These are phyloP conservation scores for Colletotrichum liriopes DNA, from an alignment of 2,329 filamentous ascomycete species.

Conservation along the genomic window DNA sequence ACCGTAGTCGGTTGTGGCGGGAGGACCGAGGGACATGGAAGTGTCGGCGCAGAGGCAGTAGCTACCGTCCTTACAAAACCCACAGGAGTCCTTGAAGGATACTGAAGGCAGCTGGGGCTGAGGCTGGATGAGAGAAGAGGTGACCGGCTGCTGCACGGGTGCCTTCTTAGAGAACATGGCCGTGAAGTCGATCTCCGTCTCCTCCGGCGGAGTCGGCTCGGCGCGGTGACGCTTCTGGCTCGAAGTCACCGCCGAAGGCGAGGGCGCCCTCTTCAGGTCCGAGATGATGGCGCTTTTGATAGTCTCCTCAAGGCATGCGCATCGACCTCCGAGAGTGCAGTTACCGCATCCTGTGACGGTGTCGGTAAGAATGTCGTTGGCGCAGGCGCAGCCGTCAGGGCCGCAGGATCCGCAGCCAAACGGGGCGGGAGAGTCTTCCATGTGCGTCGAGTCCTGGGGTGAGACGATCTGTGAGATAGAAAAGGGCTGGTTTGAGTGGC, in stretches of 20 bases:
- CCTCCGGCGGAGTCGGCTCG: slow-evolving; percentile 64
- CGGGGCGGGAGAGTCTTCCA: slow-evolving; percentile 51
- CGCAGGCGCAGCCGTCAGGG: slow-evolving; percentile 69
- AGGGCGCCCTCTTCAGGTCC: slow-evolving; percentile 67
- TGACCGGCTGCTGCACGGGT: slow-evolving; percentile 47
- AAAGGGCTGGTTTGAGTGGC: slow-evolving; percentile 60
- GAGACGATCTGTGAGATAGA: slow-evolving; percentile 73
- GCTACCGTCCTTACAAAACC: slow-evolving; percentile 86
- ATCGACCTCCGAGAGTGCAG: slow-evolving; percentile 74
- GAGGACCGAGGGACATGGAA: slow-evolving; percentile 49
- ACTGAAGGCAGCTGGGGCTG: slow-evolving; percentile 55
- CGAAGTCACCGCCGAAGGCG: slow-evolving; percentile 58
- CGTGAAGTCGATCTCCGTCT: slow-evolving; percentile 83
- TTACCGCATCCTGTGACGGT: slow-evolving; percentile 74
- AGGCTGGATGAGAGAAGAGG: slow-evolving; percentile 33
- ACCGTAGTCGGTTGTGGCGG: slow-evolving; percentile 30
- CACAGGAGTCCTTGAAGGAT: slow-evolving; percentile 76
- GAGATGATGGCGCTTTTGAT: slow-evolving; percentile 64
- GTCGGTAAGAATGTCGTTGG: slow-evolving; percentile 71
- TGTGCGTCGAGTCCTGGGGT: slow-evolving; percentile 62
- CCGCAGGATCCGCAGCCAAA: slow-evolving; percentile 72
- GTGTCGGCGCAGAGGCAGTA: slow-evolving; percentile 86
- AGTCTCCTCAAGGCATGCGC: slow-evolving; percentile 76
- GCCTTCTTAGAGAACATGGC: slow-evolving; percentile 71
- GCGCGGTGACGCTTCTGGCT: slow-evolving; percentile 71